A percentile compares a stretch with the other conserved stretches of the same genome.
Evolutionary conservation across 805 yeast species (phyloP).

Genomic region (Barnettozyma californica): DNA sequence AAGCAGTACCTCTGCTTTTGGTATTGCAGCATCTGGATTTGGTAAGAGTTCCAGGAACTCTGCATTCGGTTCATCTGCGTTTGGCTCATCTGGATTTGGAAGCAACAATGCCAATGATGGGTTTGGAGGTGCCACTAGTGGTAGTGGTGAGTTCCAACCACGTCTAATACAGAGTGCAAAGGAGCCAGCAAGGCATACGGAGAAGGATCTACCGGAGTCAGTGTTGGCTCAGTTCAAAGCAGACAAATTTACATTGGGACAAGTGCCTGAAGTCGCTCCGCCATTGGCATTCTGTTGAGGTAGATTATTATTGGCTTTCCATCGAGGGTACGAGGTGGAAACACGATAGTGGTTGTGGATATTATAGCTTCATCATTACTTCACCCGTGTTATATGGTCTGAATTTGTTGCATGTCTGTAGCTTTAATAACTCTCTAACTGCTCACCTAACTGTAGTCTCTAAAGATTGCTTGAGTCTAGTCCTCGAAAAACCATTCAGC

Average conservation of each 20-base stretch:
- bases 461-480: too few species aligned
- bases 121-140: conserved; percentile 1
- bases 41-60: conserved; percentile 2
- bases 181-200: conserved; percentile 25
- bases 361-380: too few species aligned
- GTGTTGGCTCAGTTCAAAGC: conserved; percentile 45
- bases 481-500: too few species aligned
- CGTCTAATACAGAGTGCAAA: conserved; percentile 30
- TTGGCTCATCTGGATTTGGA: conserved; percentile 16
- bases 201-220: conserved; percentile 38
- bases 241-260: conserved; percentile 47
- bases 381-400: too few species aligned
- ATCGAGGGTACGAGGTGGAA: too few species aligned
- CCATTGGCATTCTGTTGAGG: conserved; percentile 42
- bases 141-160: conserved; percentile 15
- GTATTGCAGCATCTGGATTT: conserved; percentile 8
- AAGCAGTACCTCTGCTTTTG: conserved; percentile 16
- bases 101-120: background rate
- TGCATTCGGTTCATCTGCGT: conserved; percentile 3
- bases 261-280: conserved; percentile 70
- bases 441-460: too few species aligned
- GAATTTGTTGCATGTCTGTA: too few species aligned
- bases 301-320: background rate
- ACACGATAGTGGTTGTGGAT: too few species aligned
- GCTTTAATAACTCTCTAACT: too few species aligned